Base-by-base conservation (phyloP, 176 grass and related monocot genomes). In the Thalia dealbata region DNA sequence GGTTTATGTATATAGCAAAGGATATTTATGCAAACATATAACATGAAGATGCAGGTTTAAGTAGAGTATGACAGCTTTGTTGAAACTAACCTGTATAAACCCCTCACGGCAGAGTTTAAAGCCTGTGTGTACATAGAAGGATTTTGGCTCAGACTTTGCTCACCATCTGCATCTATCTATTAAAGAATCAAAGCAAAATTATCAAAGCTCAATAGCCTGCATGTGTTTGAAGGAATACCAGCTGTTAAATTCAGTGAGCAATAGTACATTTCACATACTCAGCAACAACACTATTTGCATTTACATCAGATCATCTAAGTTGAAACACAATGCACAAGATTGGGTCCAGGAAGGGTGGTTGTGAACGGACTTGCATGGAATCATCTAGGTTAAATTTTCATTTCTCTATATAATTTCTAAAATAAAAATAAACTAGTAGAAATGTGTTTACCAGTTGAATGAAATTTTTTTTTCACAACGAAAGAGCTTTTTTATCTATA, bases 71-170 rank as follows among this genome's bases (percentile, higher is more conserved):
- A 51, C 70, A 75, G 12, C 10, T n/a, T 76, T 74, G 26, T 70
- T 12, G 18, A 80, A 80, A 77, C 24, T 29, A 90, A 86, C 95
- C 95, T 92, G 71, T 89, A 74, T 80, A 97, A 88, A 74, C 89
- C 90, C 83, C 79, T 86, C 44, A 90, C 80, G 78, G 95, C 87
- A 86, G 78, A 75, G 72, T 83, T 90, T 60, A 97, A 70, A 2
- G 70, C 64, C 81, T 82, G 73, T 76, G 85, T 81, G 72, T 92
- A 88, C 77, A 78, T 78, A 75, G 75, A 79, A 84, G 90, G 81
- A 50, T 88, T 86, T 79, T 84, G 89, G 43, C 77, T 86, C 71
- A 92, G 61, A 62, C 70, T 78, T 77, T 88, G 67, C 73, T 97
- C 85, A 75, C 77, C 82, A 70, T 92, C 87, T 73, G 80, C 69